These are phyloP conservation scores for Obba rivulosa DNA, from an alignment of 768 basidiomycete genomes.

Conservation along the genomic window DNA sequence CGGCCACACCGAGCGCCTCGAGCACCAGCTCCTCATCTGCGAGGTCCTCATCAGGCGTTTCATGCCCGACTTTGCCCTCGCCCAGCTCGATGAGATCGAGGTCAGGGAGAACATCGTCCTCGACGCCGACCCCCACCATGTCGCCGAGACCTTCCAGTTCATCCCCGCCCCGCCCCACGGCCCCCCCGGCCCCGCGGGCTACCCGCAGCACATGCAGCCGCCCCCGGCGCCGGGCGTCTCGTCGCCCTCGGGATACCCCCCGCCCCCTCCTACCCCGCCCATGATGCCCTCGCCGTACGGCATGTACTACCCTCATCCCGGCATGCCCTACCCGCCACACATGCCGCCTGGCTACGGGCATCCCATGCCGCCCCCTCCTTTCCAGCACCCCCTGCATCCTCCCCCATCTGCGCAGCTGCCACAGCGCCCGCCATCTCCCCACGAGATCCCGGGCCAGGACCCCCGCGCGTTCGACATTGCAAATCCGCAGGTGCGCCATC, in stretches of 20 bases:
- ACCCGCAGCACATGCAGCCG: slow-evolving; percentile 18
- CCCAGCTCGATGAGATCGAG: slow-evolving; percentile 59
- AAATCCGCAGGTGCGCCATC: slow-evolving; percentile 45
- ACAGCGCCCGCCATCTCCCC: slow-evolving; percentile 21
- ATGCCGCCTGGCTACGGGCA: slow-evolving; percentile 41
- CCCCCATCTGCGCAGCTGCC: slow-evolving; percentile 21
- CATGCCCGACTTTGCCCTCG: slow-evolving; percentile 61
- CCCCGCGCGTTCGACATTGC: slow-evolving; percentile 79
- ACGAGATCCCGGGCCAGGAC: slow-evolving; percentile 66
- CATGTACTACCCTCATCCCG: slow-evolving; percentile 21
- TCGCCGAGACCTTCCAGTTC: slow-evolving; percentile 25
- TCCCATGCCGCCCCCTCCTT: slow-evolving; percentile 19
- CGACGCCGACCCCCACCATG: slow-evolving; percentile 14
- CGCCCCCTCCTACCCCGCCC: slow-evolving; percentile 29
- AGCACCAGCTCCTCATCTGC: slow-evolving; percentile 75
- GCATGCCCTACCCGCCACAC: slow-evolving; percentile 35
- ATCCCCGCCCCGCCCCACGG: slow-evolving; percentile 4
- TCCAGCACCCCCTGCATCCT: slow-evolving; percentile 33
- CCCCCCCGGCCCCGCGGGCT: slow-evolving; percentile 12
- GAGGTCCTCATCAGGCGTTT: slow-evolving; percentile 75
- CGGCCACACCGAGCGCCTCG: slow-evolving; percentile 78
- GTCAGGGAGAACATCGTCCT: slow-evolving; percentile 63
- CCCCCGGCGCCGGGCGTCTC: slow-evolving; percentile 19
- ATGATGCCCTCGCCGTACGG: slow-evolving; percentile 34
- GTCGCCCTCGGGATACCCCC: slow-evolving; percentile 27